A percentile compares a stretch with the other conserved stretches of the same genome.
Conservation (phyloP, 768 basidiomycete species). For the Auricularia auricula-judae region DNA sequence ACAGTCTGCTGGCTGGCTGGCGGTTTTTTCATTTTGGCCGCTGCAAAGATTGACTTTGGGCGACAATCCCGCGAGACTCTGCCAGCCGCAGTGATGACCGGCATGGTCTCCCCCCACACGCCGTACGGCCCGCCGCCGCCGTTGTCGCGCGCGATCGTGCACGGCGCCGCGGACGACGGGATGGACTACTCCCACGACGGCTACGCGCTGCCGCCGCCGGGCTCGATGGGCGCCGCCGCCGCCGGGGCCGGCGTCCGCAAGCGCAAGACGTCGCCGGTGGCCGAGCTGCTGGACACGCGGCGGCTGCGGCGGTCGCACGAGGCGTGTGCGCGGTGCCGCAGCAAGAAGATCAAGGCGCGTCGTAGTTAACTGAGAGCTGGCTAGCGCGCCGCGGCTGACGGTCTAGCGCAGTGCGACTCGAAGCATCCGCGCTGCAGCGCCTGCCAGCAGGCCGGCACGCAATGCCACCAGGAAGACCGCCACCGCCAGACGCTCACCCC, state of each 20-base stretch:
- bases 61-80: neutral
- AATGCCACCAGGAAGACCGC: slow-evolving; percentile 81
- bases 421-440: slow-evolving; percentile 82
- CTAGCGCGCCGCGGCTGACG: neutral
- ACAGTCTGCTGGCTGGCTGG: neutral
- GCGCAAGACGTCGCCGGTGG: neutral
- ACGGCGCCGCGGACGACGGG: neutral
- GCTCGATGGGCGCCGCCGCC: neutral
- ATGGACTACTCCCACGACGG: neutral
- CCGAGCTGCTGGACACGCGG: slow-evolving; percentile 43
- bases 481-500: slow-evolving; percentile 81
- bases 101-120: neutral
- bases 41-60: neutral
- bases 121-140: neutral
- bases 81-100: neutral
- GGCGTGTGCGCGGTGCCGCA: slow-evolving; percentile 86
- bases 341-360: slow-evolving; percentile 89
- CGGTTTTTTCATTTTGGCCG: neutral
- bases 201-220: neutral
- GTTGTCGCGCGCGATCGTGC: neutral
- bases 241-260: neutral
- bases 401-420: slow-evolving; percentile 61
- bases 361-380: neutral
- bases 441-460: slow-evolving; percentile 66
- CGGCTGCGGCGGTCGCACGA: slow-evolving; percentile 82